Evolutionary conservation across 2,329 filamentous ascomycete genomes (phyloP).

Genomic region (Aspergillus intermedius): DNA sequence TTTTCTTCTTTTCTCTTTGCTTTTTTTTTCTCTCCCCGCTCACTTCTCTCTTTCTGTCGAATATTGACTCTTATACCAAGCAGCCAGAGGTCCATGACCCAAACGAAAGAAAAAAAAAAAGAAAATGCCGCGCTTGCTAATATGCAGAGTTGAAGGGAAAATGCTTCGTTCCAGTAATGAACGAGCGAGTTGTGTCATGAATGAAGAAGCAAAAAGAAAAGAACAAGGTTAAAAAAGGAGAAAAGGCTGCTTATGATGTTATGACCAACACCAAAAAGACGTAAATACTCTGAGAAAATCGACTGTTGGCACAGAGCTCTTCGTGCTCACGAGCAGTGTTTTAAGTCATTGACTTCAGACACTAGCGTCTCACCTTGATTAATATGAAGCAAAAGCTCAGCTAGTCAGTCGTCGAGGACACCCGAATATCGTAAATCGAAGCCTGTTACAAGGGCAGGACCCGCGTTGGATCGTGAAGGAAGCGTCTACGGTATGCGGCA

Average conservation of each 20-base stretch:
- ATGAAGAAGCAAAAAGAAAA: not conserved
- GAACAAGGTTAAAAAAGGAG: not conserved
- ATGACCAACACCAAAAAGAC: not conserved
- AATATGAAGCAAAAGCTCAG: not conserved
- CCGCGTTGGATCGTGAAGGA: constrained; percentile 41
- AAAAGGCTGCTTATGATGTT: not conserved
- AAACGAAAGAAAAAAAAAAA: not conserved
- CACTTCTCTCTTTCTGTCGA: not conserved
- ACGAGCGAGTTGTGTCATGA: not conserved
- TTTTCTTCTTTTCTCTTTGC: not conserved
- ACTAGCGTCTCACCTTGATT: constrained; percentile 15
- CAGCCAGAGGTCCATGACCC: constrained; percentile 10
- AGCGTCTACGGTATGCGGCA: constrained; percentile 46
- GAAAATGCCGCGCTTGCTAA: constrained; percentile 11
- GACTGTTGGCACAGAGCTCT: not conserved
- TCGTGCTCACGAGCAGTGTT: not conserved
- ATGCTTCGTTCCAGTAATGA: not conserved
- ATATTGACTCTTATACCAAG: constrained; percentile 16
- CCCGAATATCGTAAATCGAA: not conserved
- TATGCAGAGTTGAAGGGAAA: constrained; percentile 4
- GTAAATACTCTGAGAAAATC: not conserved
- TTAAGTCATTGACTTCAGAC: constrained; percentile 6
- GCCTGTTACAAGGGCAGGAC: constrained; percentile 39
- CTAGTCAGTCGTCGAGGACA: too few relatives aligned
- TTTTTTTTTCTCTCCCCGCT: not conserved